Conservation (phyloP, 1,284 basidiomycete species). For the Cryptococcus depauperatus region DNA sequence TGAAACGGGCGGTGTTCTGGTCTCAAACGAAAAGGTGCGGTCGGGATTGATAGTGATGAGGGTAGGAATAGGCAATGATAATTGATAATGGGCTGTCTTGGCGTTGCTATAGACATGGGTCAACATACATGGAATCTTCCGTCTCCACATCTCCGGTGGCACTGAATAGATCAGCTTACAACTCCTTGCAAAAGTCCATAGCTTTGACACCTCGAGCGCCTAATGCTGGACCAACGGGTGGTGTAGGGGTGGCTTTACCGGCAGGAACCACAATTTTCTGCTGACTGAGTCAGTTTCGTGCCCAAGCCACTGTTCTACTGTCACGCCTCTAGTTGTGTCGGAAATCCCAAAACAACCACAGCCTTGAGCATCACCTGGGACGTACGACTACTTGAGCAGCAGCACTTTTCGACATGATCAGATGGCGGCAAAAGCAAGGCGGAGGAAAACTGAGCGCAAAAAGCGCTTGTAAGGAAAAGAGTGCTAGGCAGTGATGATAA, state of each 20-base stretch:
- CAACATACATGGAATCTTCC: not conserved
- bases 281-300: not conserved
- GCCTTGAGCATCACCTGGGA: not conserved
- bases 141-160: not conserved
- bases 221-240: slow-evolving; percentile 92
- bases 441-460: not conserved
- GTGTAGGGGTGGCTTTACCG: slow-evolving; percentile 91
- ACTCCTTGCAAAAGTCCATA: slow-evolving; percentile 99
- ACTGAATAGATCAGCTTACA: slow-evolving; percentile 27
- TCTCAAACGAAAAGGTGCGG: slow-evolving; percentile 86
- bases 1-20: slow-evolving; percentile 83
- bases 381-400: slow-evolving; percentile 13
- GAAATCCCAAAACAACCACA: no score
- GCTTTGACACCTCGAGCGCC: slow-evolving; percentile 98
- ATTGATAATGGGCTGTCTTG: slow-evolving; percentile 76
- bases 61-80: slow-evolving; percentile 81
- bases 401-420: slow-evolving; percentile 9
- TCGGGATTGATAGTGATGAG: slow-evolving; percentile 89
- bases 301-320: not conserved
- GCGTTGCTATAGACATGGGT: slow-evolving; percentile 63
- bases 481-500: no score
- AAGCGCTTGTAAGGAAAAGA: no score
- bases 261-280: slow-evolving; percentile 84
- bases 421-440: not conserved
- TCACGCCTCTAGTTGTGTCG: no score